phyloP scores from a whole-genome alignment of 768 basidiomycete species.

The Jaapia argillacea region DNA sequence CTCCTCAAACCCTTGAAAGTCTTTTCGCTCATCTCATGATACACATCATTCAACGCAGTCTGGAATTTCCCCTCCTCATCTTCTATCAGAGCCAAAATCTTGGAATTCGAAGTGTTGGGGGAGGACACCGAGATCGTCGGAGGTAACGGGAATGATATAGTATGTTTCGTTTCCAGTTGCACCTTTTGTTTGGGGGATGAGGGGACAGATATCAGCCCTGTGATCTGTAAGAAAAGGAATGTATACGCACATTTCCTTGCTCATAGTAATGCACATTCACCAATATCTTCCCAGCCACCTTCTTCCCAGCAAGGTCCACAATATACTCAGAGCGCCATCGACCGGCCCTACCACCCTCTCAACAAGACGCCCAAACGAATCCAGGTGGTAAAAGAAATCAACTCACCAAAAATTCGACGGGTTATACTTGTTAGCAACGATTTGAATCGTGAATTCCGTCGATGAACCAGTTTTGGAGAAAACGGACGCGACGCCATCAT shows the following conservation, averaged over 20 bases:
- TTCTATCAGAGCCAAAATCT: constrained; percentile 73
- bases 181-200: constrained; percentile 41
- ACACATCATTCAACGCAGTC: constrained; percentile 66
- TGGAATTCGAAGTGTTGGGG: constrained; percentile 45
- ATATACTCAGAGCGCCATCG: constrained; percentile 88
- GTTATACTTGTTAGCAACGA: constrained; percentile 97
- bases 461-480: constrained; percentile 42
- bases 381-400: background rate
- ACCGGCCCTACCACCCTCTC: constrained; percentile 60
- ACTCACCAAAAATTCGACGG: constrained; percentile 83
- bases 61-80: constrained; percentile 79
- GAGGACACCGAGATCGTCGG: constrained; percentile 43
- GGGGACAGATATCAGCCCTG: too few species aligned
- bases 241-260: constrained; percentile 82
- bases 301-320: constrained; percentile 55
- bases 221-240: too few species aligned
- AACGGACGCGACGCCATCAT: constrained; percentile 67
- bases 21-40: constrained; percentile 87
- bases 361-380: background rate
- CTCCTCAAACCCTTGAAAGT: constrained; percentile 87
- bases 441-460: constrained; percentile 54
- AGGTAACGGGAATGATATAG: constrained; percentile 53
- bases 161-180: constrained; percentile 75
- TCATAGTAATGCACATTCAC: constrained; percentile 96
- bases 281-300: constrained; percentile 61